A percentile compares a stretch with the other conserved stretches of the same genome.
These are phyloP conservation scores for Zasmidium citrigriseum DNA, from an alignment of 2,329 filamentous ascomycete genomes.

Conservation along the genomic window DNA sequence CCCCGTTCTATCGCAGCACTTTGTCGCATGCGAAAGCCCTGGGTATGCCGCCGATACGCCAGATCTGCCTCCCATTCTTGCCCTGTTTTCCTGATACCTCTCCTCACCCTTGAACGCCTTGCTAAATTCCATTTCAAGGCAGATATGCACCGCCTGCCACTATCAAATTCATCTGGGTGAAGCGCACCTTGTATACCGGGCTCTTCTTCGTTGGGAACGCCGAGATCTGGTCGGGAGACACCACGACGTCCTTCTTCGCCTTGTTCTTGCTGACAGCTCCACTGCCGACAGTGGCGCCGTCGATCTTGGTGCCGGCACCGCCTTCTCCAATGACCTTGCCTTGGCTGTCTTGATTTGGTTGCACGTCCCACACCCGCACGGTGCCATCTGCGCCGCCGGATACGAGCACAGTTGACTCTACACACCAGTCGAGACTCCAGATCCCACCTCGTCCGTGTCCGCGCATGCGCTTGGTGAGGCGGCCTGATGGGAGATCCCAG, in stretches of 20 bases:
- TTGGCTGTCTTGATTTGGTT: slow-evolving; percentile 48
- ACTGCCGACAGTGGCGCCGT: slow-evolving; percentile 39
- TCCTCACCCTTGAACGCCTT: slow-evolving; percentile 14
- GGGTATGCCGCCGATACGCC: no score
- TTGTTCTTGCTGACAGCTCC: slow-evolving; percentile 55
- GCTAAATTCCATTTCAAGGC: slow-evolving; percentile 39
- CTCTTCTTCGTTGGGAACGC: slow-evolving; percentile 96
- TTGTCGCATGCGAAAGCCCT: no score
- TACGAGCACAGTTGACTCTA: slow-evolving; percentile 85
- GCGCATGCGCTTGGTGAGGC: slow-evolving; percentile 85
- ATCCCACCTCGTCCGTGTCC: slow-evolving; percentile 93
- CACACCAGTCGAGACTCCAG: slow-evolving; percentile 89
- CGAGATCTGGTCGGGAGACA: slow-evolving; percentile 90
- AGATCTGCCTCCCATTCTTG: not conserved
- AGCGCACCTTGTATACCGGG: slow-evolving; percentile 88
- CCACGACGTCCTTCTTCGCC: slow-evolving; percentile 84
- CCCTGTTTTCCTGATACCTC: not conserved
- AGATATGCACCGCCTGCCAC: slow-evolving; percentile 76
- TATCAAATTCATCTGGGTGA: slow-evolving; percentile 93
- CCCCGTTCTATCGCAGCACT: no score
- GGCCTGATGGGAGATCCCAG: slow-evolving; percentile 89
- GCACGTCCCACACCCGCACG: slow-evolving; percentile 91
- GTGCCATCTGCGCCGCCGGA: slow-evolving; percentile 91
- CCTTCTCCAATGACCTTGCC: slow-evolving; percentile 54
- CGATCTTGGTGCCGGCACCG: slow-evolving; percentile 50